phyloP scores from a whole-genome alignment of 2,329 filamentous ascomycete genomes.

The Beauveria sp. region DNA sequence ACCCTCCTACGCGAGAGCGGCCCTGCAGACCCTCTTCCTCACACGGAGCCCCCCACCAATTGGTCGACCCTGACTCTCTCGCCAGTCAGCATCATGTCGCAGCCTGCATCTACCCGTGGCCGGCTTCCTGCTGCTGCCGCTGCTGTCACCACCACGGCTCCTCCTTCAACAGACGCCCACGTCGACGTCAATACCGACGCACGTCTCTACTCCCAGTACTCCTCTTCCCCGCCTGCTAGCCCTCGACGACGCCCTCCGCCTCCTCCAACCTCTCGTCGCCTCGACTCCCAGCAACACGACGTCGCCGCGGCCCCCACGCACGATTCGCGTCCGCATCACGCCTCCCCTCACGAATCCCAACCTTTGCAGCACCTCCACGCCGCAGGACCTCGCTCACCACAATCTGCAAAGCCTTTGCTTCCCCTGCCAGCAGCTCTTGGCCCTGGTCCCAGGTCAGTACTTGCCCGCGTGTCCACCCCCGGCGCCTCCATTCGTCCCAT shows the following conservation, averaged over 20 bases:
- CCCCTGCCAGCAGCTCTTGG: neutral
- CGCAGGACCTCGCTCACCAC: neutral
- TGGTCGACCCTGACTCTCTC: neutral
- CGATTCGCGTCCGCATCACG: neutral
- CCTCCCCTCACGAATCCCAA: neutral
- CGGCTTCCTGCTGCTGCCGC: neutral
- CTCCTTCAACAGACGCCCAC: neutral
- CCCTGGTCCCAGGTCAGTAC: constrained; percentile 8
- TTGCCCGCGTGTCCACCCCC: neutral
- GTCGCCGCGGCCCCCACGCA: neutral
- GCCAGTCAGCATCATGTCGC: constrained; percentile 10
- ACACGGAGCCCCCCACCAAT: neutral
- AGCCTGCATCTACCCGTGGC: constrained; percentile 1
- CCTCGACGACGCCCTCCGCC: constrained; percentile 1
- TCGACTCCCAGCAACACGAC: neutral
- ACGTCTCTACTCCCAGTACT: neutral
- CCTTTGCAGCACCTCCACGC: neutral
- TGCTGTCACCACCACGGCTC: neutral
- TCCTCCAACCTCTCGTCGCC: neutral
- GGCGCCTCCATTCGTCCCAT: neutral
- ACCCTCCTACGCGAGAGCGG: constrained; percentile 18
- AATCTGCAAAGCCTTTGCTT: neutral
- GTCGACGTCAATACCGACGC: neutral
- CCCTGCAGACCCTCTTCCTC: constrained; percentile 3
- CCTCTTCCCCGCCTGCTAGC: constrained; percentile 1